phyloP scores from a whole-genome alignment of 2,329 filamentous ascomycete species.

The Colletotrichum horii region DNA sequence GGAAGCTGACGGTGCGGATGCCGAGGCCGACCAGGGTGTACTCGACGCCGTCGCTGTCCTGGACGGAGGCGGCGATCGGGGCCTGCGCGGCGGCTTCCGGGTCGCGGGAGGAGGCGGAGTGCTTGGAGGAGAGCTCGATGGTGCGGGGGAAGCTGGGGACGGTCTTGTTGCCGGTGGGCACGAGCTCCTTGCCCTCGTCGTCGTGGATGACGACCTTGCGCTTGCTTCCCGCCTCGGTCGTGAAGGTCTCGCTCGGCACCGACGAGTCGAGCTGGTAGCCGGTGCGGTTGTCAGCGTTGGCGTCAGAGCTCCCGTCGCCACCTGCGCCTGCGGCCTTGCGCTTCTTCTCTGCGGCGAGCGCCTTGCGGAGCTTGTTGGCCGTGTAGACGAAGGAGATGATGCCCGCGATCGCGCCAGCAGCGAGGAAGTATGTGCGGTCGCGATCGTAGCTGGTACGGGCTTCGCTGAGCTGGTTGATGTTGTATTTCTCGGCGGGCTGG shows the following conservation, averaged over 20 bases:
- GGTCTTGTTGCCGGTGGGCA: slow-evolving; percentile 81
- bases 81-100: slow-evolving; percentile 26
- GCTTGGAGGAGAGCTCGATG: slow-evolving; percentile 62
- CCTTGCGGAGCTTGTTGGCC: slow-evolving; percentile 54
- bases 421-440: slow-evolving; percentile 56
- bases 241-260: slow-evolving; percentile 51
- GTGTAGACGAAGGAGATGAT: slow-evolving; percentile 56
- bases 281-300: background rate
- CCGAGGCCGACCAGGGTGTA: slow-evolving; percentile 91
- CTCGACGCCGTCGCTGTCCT: slow-evolving; percentile 58
- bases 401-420: slow-evolving; percentile 55
- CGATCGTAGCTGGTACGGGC: slow-evolving; percentile 55
- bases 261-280: slow-evolving; percentile 46
- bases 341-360: slow-evolving; percentile 37
- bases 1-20: slow-evolving; percentile 86
- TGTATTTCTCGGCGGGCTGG: slow-evolving; percentile 52
- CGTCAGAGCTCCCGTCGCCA: slow-evolving; percentile 18
- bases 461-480: slow-evolving; percentile 53
- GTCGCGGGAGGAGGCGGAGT: slow-evolving; percentile 19
- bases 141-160: slow-evolving; percentile 80
- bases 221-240: slow-evolving; percentile 52
- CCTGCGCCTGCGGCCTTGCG: slow-evolving; percentile 22
- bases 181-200: slow-evolving; percentile 73
- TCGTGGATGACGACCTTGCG: slow-evolving; percentile 68
- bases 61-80: slow-evolving; percentile 42